Conservation (phyloP, 176 grass and related monocot species). For the Oryza brachyantha region DNA sequence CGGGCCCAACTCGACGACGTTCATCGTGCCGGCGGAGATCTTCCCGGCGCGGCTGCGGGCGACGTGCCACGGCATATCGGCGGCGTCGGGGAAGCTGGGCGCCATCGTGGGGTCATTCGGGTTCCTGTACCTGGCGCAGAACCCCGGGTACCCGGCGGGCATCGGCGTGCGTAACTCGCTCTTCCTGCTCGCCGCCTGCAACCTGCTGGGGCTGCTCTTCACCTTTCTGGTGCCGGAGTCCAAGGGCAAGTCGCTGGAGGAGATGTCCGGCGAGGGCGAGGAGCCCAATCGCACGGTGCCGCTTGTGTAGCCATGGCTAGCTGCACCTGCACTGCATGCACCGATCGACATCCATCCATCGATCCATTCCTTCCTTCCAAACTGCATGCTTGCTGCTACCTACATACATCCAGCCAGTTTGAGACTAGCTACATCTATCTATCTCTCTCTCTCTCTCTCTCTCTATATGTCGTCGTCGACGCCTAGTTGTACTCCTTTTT, state of each 20-base stretch:
- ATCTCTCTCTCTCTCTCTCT: no score
- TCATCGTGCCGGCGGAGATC: conserved; percentile 89
- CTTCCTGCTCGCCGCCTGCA: conserved; percentile 73
- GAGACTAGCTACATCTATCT: no score
- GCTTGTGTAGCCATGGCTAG: no score
- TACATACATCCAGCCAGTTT: no score
- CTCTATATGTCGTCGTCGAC: neutral
- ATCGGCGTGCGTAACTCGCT: conserved; percentile 68
- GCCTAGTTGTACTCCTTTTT: no score
- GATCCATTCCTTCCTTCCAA: no score
- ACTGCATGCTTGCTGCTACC: no score
- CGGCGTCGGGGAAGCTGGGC: conserved; percentile 61
- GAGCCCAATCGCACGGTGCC: no score
- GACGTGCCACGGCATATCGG: conserved; percentile 82
- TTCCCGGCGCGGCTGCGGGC: conserved; percentile 74
- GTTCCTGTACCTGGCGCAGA: conserved; percentile 83
- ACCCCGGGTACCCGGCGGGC: conserved; percentile 54
- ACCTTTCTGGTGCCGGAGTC: conserved; percentile 80
- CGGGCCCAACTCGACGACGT: conserved; percentile 82
- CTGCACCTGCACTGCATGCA: no score
- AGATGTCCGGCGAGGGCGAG: conserved; percentile 58
- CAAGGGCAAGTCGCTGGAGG: conserved; percentile 79
- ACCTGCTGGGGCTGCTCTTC: conserved; percentile 55
- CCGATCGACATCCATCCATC: no score
- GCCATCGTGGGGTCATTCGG: conserved; percentile 73